These are phyloP conservation scores for Zygoascus hellenicus DNA, from an alignment of 1,139 yeast species.

Conservation along the genomic window DNA sequence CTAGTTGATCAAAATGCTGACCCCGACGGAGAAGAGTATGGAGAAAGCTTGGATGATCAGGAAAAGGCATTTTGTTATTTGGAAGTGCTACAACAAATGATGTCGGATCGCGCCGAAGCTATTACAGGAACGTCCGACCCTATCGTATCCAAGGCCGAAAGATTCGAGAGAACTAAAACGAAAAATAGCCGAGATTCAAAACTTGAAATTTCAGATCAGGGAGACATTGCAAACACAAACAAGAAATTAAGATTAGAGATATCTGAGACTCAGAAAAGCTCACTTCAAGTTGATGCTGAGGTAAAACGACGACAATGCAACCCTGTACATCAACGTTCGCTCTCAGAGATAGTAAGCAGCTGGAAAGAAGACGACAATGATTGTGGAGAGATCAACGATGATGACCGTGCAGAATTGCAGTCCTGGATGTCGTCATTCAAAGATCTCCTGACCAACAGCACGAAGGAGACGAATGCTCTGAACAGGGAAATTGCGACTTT, in stretches of 20 bases:
- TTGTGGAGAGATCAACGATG: constrained; percentile 5
- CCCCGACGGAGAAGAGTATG: constrained; percentile 76
- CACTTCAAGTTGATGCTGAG: constrained; percentile 17
- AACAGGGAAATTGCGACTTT: constrained; percentile 49
- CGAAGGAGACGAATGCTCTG: constrained; percentile 36
- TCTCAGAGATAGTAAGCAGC: constrained; percentile 5
- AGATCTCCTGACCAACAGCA: constrained; percentile 41
- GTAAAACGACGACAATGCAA: constrained; percentile 12
- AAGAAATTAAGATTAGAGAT: constrained; percentile 2
- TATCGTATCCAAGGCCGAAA: constrained; percentile 9
- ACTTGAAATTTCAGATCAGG: constrained; percentile 8
- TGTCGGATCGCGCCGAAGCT: constrained; percentile 52
- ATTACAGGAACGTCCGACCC: constrained; percentile 34
- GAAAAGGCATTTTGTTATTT: constrained; percentile 61
- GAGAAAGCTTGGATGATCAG: constrained; percentile 64
- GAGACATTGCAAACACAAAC: constrained; percentile 1
- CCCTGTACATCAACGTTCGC: constrained; percentile 11
- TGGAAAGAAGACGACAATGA: constrained; percentile 5
- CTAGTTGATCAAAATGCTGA: constrained; percentile 40
- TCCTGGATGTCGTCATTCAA: constrained; percentile 9
- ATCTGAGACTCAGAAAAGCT: constrained; percentile 11
- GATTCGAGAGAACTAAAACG: constrained; percentile 9
- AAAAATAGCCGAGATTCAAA: constrained; percentile 5
- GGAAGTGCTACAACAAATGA: constrained; percentile 50
- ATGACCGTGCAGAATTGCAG: constrained; percentile 10